Conservation (phyloP, 805 yeast genomes). For the Priceomyces fermenticarens region DNA sequence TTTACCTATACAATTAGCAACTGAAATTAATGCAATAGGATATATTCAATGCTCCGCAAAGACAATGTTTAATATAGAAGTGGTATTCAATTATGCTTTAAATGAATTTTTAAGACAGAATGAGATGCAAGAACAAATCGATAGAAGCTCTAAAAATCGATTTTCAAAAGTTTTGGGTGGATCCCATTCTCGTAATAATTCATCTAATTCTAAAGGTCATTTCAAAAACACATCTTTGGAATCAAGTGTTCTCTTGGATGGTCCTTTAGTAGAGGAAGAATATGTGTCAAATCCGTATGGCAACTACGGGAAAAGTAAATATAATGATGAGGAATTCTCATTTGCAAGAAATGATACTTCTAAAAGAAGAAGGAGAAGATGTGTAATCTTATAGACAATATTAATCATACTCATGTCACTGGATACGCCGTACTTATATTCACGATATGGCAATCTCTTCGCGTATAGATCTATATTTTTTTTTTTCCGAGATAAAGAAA, state of each 20-base stretch:
- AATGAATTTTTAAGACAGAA: slow-evolving; percentile 38
- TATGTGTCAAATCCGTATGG: slow-evolving; percentile 36
- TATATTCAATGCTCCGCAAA: slow-evolving; percentile 83
- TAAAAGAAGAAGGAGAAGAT: slow-evolving; percentile 28
- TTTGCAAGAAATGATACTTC: slow-evolving; percentile 31
- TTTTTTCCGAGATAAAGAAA: no score
- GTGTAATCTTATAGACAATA: slow-evolving; percentile 28
- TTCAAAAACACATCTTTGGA: slow-evolving; percentile 35
- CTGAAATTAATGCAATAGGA: slow-evolving; percentile 61
- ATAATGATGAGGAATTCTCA: slow-evolving; percentile 42
- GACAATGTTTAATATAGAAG: slow-evolving; percentile 59
- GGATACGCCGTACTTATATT: no score
- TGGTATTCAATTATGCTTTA: slow-evolving; percentile 65
- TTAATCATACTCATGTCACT: neutral
- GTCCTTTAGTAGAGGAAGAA: slow-evolving; percentile 40
- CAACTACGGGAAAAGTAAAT: slow-evolving; percentile 16
- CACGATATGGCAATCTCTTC: no score
- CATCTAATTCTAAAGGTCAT: slow-evolving; percentile 29
- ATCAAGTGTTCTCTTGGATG: slow-evolving; percentile 33
- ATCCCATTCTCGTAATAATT: slow-evolving; percentile 21
- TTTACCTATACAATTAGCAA: slow-evolving; percentile 52
- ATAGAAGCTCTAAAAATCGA: slow-evolving; percentile 31
- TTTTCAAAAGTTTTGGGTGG: slow-evolving; percentile 30
- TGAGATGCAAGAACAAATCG: slow-evolving; percentile 35
- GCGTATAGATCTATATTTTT: no score